Evolutionary conservation across 331 rosid species (phyloP), one percentile per base, ranked within the genome.

Genomic region (Spiraea crenata): DNA sequence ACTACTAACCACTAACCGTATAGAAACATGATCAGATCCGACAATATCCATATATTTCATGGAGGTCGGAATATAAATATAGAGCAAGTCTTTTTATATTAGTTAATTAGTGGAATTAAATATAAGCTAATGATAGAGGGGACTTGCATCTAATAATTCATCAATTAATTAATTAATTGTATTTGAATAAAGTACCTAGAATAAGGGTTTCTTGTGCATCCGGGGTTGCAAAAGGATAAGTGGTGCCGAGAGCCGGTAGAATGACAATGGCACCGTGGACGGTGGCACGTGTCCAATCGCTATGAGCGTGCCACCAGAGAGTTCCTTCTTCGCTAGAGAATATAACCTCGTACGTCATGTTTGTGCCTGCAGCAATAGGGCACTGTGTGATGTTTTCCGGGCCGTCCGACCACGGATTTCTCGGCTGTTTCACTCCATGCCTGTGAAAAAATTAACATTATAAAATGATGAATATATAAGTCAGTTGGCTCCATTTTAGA

Each of bases 251-350:
- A 3, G 77, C 42, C 2, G 82, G 87, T 35, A 61, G 68, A 35
- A 83, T 66, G 37, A 77, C 10, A 35, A 83, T 74, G 39, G 86
- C 77, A 3, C 89, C 89, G 35, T 85, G 74, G 39, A 85, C 86
- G 7, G 89, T 79, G 66, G 89, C 89, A 0, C 89, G 86, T 3
- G 79, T 31, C 86, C 89, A 85, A 1, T 72, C 77, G 40, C 89
- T 82, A 25, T 85, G 89, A n/a, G 89, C 84, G 58, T 82, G 89
- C 89, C 89, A 82, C 86, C 86, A 85, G 0, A 85, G 56, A 3
- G 85, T 85, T 56, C 89, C 86, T 82, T 85, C 89, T 62, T 85
- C 86, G 0, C 2, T n/a, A 0, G 89, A 82, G 38, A 85, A 82
- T 0, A 71, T 56, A 31, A 85, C 65, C 58, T 85, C 68, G 37